Base-by-base conservation (phyloP, 2,329 filamentous ascomycete species). In the Epichloe uncinata region DNA sequence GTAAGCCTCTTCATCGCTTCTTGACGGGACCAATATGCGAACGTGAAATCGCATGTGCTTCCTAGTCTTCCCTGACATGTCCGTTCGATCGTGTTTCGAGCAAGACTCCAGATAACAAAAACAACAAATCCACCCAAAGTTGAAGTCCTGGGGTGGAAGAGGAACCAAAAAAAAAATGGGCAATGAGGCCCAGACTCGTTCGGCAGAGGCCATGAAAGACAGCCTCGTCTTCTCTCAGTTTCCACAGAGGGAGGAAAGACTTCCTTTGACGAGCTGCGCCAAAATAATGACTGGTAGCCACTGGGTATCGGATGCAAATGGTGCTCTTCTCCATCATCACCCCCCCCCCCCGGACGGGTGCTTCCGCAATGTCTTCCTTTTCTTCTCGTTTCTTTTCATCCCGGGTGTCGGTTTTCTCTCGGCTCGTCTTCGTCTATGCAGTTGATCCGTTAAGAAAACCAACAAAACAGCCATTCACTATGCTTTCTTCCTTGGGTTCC, bases 231-330 rank as follows among this genome's bases (percentile, higher is more conserved):
- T 12, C 30, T 36, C 16, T 18, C 30, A 26, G 22, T 8, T 18
- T 6, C n/a, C 33, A 44, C 15, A 16, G n/a, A 33, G 18, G 20
- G 16, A 37, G 7, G 5, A 7, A 18, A 42, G 33, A 12, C 7
- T 35, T 7, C 26, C 33, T 16, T 38, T 18, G 16, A 15, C 11
- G 15, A 37, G 18, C 47, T 30, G n/a, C 20, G 7, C 18, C 20
- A 43, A 13, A 38, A 37, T 20, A 44, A 44, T 34, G 47, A 40
- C 42, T 40, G 41, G 35, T 44, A 38, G 41, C 33, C 42, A 49
- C 41, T 43, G 47, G 34, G 34, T 49, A 49, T 49, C 47, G 35
- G 38, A 49, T 30, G 41, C 47, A 43, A 40, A 40, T 5, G 18
- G 3, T 45, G 15, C 34, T 44, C 20, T 45, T 45, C n/a, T 34